These are phyloP conservation scores for Rhizopus arrhizus DNA, from an alignment of 371 early-diverging fungal species.

Conservation along the genomic window DNA sequence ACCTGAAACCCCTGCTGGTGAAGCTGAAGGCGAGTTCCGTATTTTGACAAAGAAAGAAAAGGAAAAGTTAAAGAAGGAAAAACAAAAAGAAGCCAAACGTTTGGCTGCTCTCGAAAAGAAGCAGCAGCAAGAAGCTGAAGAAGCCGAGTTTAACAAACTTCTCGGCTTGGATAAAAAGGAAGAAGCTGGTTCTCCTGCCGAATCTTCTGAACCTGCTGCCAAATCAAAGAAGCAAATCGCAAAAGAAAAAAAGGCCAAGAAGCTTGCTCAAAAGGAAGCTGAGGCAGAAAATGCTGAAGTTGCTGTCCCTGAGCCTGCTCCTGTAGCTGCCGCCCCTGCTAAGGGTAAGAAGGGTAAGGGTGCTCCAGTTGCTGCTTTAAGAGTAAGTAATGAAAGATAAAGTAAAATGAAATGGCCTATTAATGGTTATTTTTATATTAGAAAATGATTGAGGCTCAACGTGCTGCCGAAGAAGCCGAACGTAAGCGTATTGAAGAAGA, in stretches of 20 bases:
- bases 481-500: constrained; percentile 43
- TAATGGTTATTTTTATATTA: constrained; percentile 9
- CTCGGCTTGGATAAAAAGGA: constrained; percentile 34
- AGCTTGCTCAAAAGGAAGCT: constrained; percentile 34
- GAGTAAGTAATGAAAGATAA: constrained; percentile 36
- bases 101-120: constrained; percentile 54
- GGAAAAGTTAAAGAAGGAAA: constrained; percentile 56
- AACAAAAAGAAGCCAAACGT: constrained; percentile 53
- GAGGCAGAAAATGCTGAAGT: constrained; percentile 25
- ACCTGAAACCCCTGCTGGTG: constrained; percentile 23
- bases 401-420: not conserved
- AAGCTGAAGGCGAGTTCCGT: constrained; percentile 33
- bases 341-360: constrained; percentile 49
- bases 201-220: constrained; percentile 9
- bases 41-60: constrained; percentile 53
- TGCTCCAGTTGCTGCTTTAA: constrained; percentile 50
- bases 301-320: constrained; percentile 30
- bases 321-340: constrained; percentile 28
- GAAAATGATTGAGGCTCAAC: constrained; percentile 57
- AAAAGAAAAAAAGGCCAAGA: constrained; percentile 48
- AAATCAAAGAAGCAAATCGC: constrained; percentile 41
- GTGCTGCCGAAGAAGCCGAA: constrained; percentile 56
- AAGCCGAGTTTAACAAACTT: constrained; percentile 38
- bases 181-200: constrained; percentile 12
- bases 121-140: constrained; percentile 43